Percentiles rank a stretch among this genome's conserved stretches.
phyloP scores from a whole-genome alignment of 306 rosid species.

The Amphicarpaea edgeworthii region DNA sequence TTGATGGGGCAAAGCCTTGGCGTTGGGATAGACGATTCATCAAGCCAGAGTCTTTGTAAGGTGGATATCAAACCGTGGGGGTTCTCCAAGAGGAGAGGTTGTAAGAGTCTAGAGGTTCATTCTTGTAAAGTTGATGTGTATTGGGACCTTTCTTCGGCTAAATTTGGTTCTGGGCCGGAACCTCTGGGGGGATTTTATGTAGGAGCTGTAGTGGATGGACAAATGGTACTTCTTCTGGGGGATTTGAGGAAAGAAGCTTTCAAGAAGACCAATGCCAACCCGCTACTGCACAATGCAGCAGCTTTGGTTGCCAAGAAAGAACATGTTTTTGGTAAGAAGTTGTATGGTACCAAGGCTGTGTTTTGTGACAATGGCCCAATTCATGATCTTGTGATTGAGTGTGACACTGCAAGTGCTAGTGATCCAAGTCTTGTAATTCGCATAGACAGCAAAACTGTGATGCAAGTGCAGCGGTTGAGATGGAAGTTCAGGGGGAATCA shows the following conservation, averaged over 20 bases:
- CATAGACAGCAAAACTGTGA: slow-evolving; percentile 78
- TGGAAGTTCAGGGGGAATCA: slow-evolving; percentile 98
- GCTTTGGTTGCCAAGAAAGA: slow-evolving; percentile 82
- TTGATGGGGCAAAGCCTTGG: slow-evolving; percentile 94
- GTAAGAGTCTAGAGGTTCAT: slow-evolving; percentile 82
- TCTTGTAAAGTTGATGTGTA: slow-evolving; percentile 75
- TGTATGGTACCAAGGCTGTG: slow-evolving; percentile 72
- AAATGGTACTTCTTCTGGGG: slow-evolving; percentile 93
- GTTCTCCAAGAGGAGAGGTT: slow-evolving; percentile 92
- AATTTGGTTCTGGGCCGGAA: slow-evolving; percentile 88
- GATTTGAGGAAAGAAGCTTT: slow-evolving; percentile 92
- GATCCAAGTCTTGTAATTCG: slow-evolving; percentile 80
- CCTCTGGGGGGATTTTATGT: slow-evolving; percentile 85
- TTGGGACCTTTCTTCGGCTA: slow-evolving; percentile 94
- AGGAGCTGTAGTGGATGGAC: slow-evolving; percentile 74
- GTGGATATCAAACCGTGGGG: slow-evolving; percentile 95
- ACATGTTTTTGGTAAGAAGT: slow-evolving; percentile 83
- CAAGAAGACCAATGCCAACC: slow-evolving; percentile 75
- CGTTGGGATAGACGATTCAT: slow-evolving; percentile 83
- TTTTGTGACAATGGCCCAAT: slow-evolving; percentile 79
- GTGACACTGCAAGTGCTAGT: slow-evolving; percentile 66
- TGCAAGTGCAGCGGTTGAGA: slow-evolving; percentile 84
- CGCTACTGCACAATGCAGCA: slow-evolving; percentile 62
- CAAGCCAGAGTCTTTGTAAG: slow-evolving; percentile 84
- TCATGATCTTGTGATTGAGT: slow-evolving; percentile 91